phyloP scores from a whole-genome alignment of 208 protist genomes.

The Leishmania arabica region DNA sequence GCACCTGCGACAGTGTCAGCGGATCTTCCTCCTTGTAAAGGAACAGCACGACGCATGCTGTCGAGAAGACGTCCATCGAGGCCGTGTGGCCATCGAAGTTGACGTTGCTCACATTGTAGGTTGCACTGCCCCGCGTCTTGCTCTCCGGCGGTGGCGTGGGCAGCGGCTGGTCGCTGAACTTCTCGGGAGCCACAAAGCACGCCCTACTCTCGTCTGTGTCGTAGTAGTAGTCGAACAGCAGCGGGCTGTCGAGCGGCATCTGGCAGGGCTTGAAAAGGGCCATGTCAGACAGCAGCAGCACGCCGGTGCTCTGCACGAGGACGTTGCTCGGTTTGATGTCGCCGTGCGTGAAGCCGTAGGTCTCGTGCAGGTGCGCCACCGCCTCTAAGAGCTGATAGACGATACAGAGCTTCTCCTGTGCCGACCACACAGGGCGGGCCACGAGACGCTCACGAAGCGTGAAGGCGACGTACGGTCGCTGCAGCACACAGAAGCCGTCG shows the following conservation, averaged over 20 bases:
- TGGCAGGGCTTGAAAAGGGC: slow-evolving; percentile 83
- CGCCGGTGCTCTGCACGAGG: slow-evolving; percentile 66
- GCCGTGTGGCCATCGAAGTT: slow-evolving; percentile 70
- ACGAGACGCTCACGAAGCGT: slow-evolving; percentile 80
- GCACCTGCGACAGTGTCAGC: slow-evolving; percentile 62
- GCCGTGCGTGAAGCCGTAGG: slow-evolving; percentile 78
- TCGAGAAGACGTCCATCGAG: slow-evolving; percentile 88
- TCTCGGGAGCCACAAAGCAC: slow-evolving; percentile 88
- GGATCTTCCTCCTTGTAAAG: slow-evolving; percentile 76
- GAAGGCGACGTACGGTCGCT: slow-evolving; percentile 76
- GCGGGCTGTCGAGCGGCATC: slow-evolving; percentile 70
- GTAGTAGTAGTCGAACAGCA: slow-evolving; percentile 89
- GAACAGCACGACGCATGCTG: slow-evolving; percentile 68
- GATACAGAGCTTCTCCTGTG: slow-evolving; percentile 52
- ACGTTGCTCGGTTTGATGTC: slow-evolving; percentile 92
- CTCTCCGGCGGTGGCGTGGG: slow-evolving; percentile 28
- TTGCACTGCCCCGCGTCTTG: slow-evolving; percentile 16
- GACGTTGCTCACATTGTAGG: slow-evolving; percentile 44
- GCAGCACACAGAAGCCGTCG: slow-evolving; percentile 59
- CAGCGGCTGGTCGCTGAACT: slow-evolving; percentile 61
- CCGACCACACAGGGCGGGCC: slow-evolving; percentile 56
- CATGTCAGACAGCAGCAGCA: slow-evolving; percentile 83
- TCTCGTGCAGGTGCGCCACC: slow-evolving; percentile 74
- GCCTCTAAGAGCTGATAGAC: slow-evolving; percentile 77
- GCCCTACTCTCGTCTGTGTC: slow-evolving; percentile 79